Percentiles rank a stretch among this genome's conserved stretches.
phyloP scores from a whole-genome alignment of 176 grass and related monocot genomes.

The Microstegium vimineum region DNA sequence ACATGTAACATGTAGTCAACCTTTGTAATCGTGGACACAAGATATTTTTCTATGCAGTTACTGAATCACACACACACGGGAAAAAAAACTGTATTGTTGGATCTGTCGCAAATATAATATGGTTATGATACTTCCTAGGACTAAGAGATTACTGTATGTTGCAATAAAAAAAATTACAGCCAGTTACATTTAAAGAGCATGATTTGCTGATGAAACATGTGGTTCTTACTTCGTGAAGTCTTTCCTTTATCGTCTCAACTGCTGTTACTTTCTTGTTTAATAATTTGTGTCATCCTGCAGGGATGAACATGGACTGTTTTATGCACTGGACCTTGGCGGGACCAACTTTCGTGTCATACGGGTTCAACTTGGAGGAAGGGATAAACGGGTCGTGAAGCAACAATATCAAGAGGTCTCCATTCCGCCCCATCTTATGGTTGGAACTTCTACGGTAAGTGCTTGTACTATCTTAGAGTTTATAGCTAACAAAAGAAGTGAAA shows the following conservation, averaged over 20 bases:
- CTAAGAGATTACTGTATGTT: background rate
- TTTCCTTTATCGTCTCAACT: background rate
- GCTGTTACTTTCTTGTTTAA: background rate
- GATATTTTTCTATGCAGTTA: background rate
- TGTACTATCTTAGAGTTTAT: background rate
- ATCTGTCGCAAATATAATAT: background rate
- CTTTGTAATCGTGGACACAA: background rate
- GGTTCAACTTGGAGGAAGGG: constrained; percentile 68
- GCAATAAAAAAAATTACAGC: background rate
- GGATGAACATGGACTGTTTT: constrained; percentile 76
- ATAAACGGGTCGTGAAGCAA: constrained; percentile 54
- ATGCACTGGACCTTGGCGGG: constrained; percentile 90
- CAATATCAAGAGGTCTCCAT: constrained; percentile 73
- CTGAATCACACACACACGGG: background rate
- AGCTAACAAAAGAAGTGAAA: background rate
- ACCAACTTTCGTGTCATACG: constrained; percentile 92
- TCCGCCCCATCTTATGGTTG: constrained; percentile 85
- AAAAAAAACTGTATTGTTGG: background rate
- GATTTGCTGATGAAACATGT: background rate
- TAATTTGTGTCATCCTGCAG: constrained; percentile 36
- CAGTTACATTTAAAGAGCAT: background rate
- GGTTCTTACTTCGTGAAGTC: background rate
- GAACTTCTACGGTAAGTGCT: constrained; percentile 58
- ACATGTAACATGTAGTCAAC: background rate
- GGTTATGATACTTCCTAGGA: background rate